phyloP scores from a whole-genome alignment of 805 yeast species.

The Metschnikowia baotianmanensis region DNA sequence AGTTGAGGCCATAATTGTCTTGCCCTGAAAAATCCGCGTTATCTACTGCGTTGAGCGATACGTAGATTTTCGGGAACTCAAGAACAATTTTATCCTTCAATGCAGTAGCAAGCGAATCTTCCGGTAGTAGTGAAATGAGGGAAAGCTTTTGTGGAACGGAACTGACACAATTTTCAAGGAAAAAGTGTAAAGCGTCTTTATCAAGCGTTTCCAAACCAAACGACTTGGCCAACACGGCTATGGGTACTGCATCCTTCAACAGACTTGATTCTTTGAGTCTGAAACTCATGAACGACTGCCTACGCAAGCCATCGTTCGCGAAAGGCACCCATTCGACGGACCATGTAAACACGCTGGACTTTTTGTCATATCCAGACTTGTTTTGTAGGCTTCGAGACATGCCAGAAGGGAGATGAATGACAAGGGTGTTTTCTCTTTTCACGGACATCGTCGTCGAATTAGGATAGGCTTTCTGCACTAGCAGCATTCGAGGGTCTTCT shows the following conservation, averaged over 20 bases:
- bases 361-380: slow-evolving; percentile 68
- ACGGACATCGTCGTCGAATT: slow-evolving; percentile 28
- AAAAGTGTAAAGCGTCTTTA: slow-evolving; percentile 28
- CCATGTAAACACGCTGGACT: slow-evolving; percentile 65
- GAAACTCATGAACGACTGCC: slow-evolving; percentile 40
- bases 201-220: slow-evolving; percentile 17
- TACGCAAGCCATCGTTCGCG: slow-evolving; percentile 24
- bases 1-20: slow-evolving; percentile 10
- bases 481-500: slow-evolving; percentile 24
- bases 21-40: slow-evolving; percentile 3
- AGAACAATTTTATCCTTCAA: slow-evolving; percentile 60
- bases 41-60: slow-evolving; percentile 25
- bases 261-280: slow-evolving; percentile 38
- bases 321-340: slow-evolving; percentile 69
- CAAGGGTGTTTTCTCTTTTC: slow-evolving; percentile 63
- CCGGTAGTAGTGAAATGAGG: slow-evolving; percentile 37
- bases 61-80: slow-evolving; percentile 72
- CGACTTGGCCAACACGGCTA: slow-evolving; percentile 27
- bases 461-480: slow-evolving; percentile 25
- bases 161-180: slow-evolving; percentile 33
- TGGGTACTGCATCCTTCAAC: slow-evolving; percentile 42
- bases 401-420: slow-evolving; percentile 63
- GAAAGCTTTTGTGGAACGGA: slow-evolving; percentile 17
- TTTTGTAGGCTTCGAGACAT: slow-evolving; percentile 67
- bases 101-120: slow-evolving; percentile 42